These are phyloP conservation scores for Epichloe gansuensis DNA, from an alignment of 2,329 filamentous ascomycete species.

Conservation along the genomic window DNA sequence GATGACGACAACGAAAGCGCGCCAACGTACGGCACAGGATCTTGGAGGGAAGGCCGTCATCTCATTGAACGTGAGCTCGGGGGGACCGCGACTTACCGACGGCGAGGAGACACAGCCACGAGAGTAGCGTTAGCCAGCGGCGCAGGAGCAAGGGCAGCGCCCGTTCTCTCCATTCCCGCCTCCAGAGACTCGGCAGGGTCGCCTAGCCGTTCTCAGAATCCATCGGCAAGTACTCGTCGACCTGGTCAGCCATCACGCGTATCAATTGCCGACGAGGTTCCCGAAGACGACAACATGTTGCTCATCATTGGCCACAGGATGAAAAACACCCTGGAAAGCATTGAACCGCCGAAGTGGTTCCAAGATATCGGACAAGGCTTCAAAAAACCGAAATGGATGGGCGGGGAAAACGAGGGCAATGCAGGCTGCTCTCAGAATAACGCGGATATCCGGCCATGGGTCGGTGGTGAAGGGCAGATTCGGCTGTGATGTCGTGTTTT, in stretches of 20 bases:
- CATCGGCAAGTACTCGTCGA: slow-evolving; percentile 14
- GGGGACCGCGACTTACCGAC: slow-evolving; percentile 43
- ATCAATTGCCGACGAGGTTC: slow-evolving; percentile 30
- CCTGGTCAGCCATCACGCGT: slow-evolving; percentile 14
- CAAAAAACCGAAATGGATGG: slow-evolving; percentile 74
- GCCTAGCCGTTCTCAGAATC: slow-evolving; percentile 30
- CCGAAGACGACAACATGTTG: slow-evolving; percentile 71
- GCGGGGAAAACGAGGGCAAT: slow-evolving; percentile 36
- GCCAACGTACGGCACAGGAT: slow-evolving; percentile 58
- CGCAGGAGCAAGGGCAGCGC: slow-evolving; percentile 24
- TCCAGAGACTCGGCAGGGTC: slow-evolving; percentile 22
- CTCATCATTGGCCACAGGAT: slow-evolving; percentile 72
- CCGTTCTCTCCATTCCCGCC: slow-evolving; percentile 35
- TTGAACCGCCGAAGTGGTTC: slow-evolving; percentile 73
- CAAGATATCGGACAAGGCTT: slow-evolving; percentile 55
- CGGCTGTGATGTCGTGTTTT: slow-evolving; percentile 7
- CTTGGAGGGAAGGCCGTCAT: slow-evolving; percentile 83
- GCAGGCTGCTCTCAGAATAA: slow-evolving; percentile 16
- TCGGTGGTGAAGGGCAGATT: slow-evolving; percentile 30
- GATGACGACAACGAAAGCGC: slow-evolving; percentile 51
- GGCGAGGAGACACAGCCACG: slow-evolving; percentile 31
- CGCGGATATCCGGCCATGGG: slow-evolving; percentile 44
- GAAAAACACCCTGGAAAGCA: slow-evolving; percentile 80
- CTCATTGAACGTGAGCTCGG: slow-evolving; percentile 79
- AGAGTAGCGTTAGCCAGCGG: slow-evolving; percentile 17